Base-by-base conservation (phyloP, 495 filamentous ascomycete species). In the Tuber magnatum region DNA sequence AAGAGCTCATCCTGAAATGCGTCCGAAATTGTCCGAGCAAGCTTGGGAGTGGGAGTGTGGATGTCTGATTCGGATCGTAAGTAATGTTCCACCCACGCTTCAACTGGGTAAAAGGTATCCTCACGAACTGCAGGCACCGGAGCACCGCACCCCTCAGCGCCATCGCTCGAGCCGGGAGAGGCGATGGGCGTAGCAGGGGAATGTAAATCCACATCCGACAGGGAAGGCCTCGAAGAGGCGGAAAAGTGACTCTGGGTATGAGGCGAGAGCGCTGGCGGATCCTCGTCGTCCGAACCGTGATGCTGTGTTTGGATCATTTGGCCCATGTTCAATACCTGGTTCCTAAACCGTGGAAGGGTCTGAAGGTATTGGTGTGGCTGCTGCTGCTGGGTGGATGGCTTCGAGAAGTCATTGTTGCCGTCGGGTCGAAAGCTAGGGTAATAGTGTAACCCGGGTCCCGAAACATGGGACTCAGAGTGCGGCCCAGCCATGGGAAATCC, bases 11-110 rank as follows among this genome's bases (percentile, higher is more conserved):
- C 94, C 80, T 89, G 86, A 80, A 91, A 93, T 42, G 92, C 87
- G 81, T 97, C 94, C 14, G 93, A 94, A 82, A 94, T 91, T 12
- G 93, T 96, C 70, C 94, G 88, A 72, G 92, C 90, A 76, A 97
- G 87, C 83, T 95, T 96, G 8, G 94, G 92, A 51, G 92, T 69
- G 61, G 85, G 84, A 43, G 86, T 84, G 72, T 83, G 82, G 78
- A 86, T 87, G 85, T 87, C 84, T 81, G 80, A 78, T 71, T 76
- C 46, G 72, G 43, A 73, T 28, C 81, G 89, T 90, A 91, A 89
- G 87, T 88, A 89, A 80, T 88, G 85, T 82, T 87, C 85, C 86
- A 89, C 86, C 87, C 86, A 90, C 79, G 80, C 81, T 83, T 86
- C 85, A 78, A 86, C 80, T 74, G 82, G 84, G 82, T 80, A 77